Base-by-base conservation (phyloP, 1,284 basidiomycete genomes). In the Ceraceosorus guamensis region DNA sequence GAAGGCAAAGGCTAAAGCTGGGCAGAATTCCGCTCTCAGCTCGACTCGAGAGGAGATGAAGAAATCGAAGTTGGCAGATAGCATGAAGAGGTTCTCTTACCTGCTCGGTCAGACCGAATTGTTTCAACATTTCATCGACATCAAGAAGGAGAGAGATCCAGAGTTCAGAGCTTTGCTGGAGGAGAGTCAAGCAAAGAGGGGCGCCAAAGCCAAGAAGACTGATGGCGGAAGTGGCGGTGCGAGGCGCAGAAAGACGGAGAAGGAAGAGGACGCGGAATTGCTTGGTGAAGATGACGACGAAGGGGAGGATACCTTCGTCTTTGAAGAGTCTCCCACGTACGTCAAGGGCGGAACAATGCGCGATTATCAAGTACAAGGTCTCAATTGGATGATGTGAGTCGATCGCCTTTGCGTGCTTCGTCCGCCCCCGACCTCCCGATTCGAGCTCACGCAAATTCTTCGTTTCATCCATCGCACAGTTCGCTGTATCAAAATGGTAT, bases 331-430 rank as follows among this genome's bases (percentile, higher is more conserved):
- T 41, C 73, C 73, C 13, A 48, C 56, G 6, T 70, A 57, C 54
- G 60, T 66, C 55, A 57, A 87, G 73, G 92, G 82, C 14, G 83
- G 95, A 7, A 81, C 79, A 48, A 96, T 98, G 91, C 83, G 93
- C 46, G 83, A 87, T 48, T 98, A 98, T 76, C 95, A 98, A 77
- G 78, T 98, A 2, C 91, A 97, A 75, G 95, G 95, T 49, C 79
- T 98, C 34, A 97, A 97, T 76, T 92, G 92, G 92, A 89, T 97
- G 90, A 85, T 60, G 37, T 41, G 37, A 41, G 37, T 41, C 8
- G 37, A 41, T 41, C 37, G n/a, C n/a, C 37, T 41, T n/a, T 8
- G 37, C 8, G 37, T n/a, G 37, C 37, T 41, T 8, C 37, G 45
- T 91, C 93, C 57, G 82, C 93, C n/a, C n/a, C n/a, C n/a, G n/a